A percentile compares a stretch with the other conserved stretches of the same genome.
Evolutionary conservation across 768 basidiomycete species (phyloP).

Genomic region (Mycena venus): DNA sequence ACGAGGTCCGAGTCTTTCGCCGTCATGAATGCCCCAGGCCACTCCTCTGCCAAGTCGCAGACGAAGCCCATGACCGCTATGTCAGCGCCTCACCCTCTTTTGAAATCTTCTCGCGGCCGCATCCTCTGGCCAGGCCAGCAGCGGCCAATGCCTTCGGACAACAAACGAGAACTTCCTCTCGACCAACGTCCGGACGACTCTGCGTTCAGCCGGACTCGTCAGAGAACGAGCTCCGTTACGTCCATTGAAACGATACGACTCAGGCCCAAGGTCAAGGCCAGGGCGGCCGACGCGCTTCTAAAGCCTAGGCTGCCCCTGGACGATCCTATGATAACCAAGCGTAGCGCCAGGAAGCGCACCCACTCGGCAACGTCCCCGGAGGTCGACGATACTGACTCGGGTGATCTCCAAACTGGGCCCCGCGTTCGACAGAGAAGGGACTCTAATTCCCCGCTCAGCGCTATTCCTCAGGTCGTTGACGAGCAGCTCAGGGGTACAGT

Average conservation of each 20-base stretch:
- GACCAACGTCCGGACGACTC: background rate
- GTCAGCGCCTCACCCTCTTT: slow-evolving; percentile 30
- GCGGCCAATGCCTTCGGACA: background rate
- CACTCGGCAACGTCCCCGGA: slow-evolving; percentile 26
- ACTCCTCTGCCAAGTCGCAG: slow-evolving; percentile 17
- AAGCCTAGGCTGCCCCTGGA: slow-evolving; percentile 22
- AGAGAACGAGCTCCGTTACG: slow-evolving; percentile 30
- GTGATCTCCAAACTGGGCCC: slow-evolving; percentile 11
- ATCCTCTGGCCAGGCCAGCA: slow-evolving; percentile 29
- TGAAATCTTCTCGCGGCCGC: slow-evolving; percentile 33
- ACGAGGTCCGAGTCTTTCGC: slow-evolving; percentile 22
- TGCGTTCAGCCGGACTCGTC: slow-evolving; percentile 7
- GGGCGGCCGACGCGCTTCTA: slow-evolving; percentile 21
- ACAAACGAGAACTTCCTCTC: background rate
- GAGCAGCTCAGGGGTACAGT: background rate
- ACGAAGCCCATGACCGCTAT: slow-evolving; percentile 16
- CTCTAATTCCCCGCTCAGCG: background rate
- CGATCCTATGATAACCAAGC: background rate
- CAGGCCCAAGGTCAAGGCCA: background rate
- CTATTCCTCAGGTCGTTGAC: background rate
- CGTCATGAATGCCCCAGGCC: slow-evolving; percentile 11
- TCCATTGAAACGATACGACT: slow-evolving; percentile 33
- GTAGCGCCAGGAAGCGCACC: slow-evolving; percentile 25
- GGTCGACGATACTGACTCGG: slow-evolving; percentile 14
- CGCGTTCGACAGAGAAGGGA: slow-evolving; percentile 31